Evolutionary conservation across 192 early-diverging fungal species (phyloP).

Genomic region (Ambispora gerdemannii): DNA sequence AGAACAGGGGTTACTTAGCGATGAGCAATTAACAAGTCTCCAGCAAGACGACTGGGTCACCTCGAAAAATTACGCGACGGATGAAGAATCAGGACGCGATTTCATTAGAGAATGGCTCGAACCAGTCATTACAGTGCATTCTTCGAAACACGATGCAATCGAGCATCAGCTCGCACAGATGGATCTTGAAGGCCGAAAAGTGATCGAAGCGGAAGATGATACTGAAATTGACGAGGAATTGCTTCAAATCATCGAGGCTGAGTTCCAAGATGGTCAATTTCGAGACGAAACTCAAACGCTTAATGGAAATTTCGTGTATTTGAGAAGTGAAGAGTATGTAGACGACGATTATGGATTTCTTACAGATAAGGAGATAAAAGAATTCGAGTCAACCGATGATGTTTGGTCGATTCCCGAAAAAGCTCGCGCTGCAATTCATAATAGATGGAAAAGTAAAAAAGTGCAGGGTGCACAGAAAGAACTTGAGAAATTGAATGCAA

Average conservation of each 20-base stretch:
- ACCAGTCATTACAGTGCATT: not conserved
- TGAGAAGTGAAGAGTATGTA: constrained; percentile 36
- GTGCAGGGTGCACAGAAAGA: constrained; percentile 6
- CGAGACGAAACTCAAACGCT: constrained; percentile 28
- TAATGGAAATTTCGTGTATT: constrained; percentile 11
- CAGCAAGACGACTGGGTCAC: constrained; percentile 41
- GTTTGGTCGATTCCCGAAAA: constrained; percentile 35
- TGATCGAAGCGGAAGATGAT: constrained; percentile 35
- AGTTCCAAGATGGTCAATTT: constrained; percentile 39
- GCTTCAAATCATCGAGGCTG: constrained; percentile 37
- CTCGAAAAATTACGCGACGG: not conserved
- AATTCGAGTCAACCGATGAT: constrained; percentile 23
- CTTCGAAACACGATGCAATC: constrained; percentile 21
- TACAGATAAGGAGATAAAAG: constrained; percentile 22
- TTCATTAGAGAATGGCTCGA: constrained; percentile 22
- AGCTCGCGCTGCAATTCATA: constrained; percentile 38
- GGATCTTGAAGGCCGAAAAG: constrained; percentile 25
- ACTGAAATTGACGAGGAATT: constrained; percentile 53
- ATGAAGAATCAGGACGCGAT: not conserved
- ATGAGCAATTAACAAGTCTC: constrained; percentile 41
- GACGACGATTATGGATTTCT: constrained; percentile 20
- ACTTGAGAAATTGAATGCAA: constrained; percentile 23
- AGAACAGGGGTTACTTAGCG: constrained; percentile 31
- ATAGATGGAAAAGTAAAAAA: constrained; percentile 33
- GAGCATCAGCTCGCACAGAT: constrained; percentile 30